Percentiles rank a stretch among this genome's conserved stretches.
These are phyloP conservation scores for Cicer yamashitae DNA, from an alignment of 306 rosid species.

Conservation along the genomic window DNA sequence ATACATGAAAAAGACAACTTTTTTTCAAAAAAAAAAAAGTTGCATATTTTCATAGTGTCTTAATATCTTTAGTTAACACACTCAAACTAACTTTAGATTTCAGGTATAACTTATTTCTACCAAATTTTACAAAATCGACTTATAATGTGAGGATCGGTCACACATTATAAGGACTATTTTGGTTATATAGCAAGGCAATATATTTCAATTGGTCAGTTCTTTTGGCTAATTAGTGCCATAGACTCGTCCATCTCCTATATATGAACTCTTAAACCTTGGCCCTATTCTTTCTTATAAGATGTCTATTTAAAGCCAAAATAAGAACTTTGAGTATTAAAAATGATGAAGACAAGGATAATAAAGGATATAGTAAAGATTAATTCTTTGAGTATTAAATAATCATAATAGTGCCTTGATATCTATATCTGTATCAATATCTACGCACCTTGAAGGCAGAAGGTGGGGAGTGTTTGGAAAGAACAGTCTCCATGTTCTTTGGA, in stretches of 20 bases:
- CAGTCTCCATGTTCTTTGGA: conserved; percentile 50
- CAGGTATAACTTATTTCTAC: not conserved
- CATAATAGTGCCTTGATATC: not conserved
- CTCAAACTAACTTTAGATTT: no score
- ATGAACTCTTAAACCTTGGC: no score
- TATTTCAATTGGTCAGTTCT: no score
- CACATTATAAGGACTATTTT: no score
- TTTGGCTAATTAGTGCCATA: no score
- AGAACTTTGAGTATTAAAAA: not conserved
- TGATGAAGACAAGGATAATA: not conserved
- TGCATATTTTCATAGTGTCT: not conserved
- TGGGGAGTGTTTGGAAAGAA: conserved; percentile 42
- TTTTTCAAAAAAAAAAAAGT: not conserved
- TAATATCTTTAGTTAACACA: no score
- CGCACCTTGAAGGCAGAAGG: conserved; percentile 51
- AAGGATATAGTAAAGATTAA: not conserved
- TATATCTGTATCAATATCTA: conserved; percentile 21
- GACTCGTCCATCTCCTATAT: no score
- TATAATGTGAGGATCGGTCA: no score
- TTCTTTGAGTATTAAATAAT: not conserved
- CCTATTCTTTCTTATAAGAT: no score
- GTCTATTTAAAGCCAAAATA: no score
- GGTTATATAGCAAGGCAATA: not conserved
- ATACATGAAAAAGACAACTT: not conserved
- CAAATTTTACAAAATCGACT: not conserved